Evolutionary conservation across 495 filamentous ascomycete species (phyloP).

Genomic region (Beverwykella pulmonaria): DNA sequence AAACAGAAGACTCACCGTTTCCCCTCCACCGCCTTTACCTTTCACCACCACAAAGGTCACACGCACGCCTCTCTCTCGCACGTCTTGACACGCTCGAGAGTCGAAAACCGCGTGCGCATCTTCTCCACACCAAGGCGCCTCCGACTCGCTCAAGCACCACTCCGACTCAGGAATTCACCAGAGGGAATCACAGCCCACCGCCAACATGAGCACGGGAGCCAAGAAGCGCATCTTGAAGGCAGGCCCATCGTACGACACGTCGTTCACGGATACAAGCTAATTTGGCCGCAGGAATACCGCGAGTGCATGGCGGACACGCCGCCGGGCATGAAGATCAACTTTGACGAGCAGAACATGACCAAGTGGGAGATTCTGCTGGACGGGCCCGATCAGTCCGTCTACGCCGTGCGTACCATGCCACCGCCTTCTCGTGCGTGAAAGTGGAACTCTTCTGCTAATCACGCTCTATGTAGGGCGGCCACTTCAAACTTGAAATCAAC

Average conservation of each 20-base stretch:
- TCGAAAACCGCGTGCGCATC: neutral
- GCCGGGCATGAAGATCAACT: constrained; percentile 46
- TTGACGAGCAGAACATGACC: constrained; percentile 67
- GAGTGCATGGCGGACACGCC: constrained; percentile 45
- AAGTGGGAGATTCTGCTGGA: constrained; percentile 80
- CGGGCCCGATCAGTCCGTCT: constrained; percentile 72
- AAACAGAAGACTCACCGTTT: neutral
- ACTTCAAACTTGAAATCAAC: constrained; percentile 72
- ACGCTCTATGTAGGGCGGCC: constrained; percentile 62
- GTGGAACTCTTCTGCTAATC: neutral
- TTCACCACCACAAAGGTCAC: neutral
- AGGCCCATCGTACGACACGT: neutral
- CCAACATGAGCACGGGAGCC: constrained; percentile 24
- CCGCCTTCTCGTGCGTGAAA: neutral
- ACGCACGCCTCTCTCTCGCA: neutral
- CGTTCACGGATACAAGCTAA: neutral
- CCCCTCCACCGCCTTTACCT: constrained; percentile 1
- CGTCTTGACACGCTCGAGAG: neutral
- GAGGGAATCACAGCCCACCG: neutral
- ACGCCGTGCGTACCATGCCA: constrained; percentile 56
- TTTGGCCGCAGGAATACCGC: constrained; percentile 41
- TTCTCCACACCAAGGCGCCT: neutral
- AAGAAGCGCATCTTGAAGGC: constrained; percentile 40
- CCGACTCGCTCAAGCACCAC: neutral
- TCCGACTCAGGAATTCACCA: neutral